These are phyloP conservation scores for Linum usitatissimum DNA, from an alignment of 345 rosid genomes.

Conservation along the genomic window DNA sequence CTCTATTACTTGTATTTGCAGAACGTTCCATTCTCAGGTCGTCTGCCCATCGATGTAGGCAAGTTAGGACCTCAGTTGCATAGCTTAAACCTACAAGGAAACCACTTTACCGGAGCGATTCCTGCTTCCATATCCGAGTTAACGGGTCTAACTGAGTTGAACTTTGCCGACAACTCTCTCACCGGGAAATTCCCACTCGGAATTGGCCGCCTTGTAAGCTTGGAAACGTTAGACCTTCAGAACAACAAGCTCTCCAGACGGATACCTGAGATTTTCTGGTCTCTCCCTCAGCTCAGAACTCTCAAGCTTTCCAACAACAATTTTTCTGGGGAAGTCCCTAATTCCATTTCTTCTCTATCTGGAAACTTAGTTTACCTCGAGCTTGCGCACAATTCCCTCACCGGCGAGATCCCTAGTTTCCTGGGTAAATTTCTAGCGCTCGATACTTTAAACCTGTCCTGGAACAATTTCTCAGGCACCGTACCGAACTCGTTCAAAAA, in stretches of 20 bases:
- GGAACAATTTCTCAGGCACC: conserved; percentile 34
- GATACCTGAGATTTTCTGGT: conserved; percentile 44
- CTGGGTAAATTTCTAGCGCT: conserved; percentile 46
- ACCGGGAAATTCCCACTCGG: conserved; percentile 45
- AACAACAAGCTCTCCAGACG: conserved; percentile 47
- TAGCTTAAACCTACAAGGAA: conserved; percentile 39
- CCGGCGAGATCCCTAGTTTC: conserved; percentile 45
- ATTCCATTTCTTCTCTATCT: conserved; percentile 37
- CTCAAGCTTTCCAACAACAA: conserved; percentile 38
- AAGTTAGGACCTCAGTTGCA: conserved; percentile 23
- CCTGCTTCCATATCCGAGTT: conserved; percentile 45
- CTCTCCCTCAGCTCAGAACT: conserved; percentile 31
- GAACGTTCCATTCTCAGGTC: conserved; percentile 59
- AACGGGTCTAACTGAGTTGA: conserved; percentile 37
- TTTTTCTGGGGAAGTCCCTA: conserved; percentile 50
- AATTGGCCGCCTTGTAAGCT: conserved; percentile 29
- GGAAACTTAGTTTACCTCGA: conserved; percentile 34
- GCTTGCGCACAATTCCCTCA: conserved; percentile 39
- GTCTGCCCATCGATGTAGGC: conserved; percentile 36
- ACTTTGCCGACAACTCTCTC: conserved; percentile 38
- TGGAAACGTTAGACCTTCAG: conserved; percentile 20
- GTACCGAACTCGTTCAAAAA: conserved; percentile 53
- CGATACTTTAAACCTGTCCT: conserved; percentile 55
- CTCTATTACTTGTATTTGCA: conserved; percentile 46
- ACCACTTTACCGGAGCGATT: conserved; percentile 47